These are phyloP conservation scores for Penicillium sp. DNA, from an alignment of 2,329 filamentous ascomycete species.

Conservation along the genomic window DNA sequence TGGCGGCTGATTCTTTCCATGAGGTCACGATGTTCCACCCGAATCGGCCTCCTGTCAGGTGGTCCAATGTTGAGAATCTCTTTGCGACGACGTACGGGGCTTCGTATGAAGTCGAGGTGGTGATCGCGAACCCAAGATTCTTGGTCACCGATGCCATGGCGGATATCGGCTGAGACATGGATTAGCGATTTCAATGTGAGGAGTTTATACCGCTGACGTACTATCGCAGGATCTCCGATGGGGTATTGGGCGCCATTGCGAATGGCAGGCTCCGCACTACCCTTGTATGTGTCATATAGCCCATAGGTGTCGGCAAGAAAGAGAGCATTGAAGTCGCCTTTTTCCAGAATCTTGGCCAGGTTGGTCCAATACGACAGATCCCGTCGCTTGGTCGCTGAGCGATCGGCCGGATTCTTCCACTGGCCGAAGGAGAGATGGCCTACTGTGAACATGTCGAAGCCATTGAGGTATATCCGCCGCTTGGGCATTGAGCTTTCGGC, in stretches of 20 bases:
- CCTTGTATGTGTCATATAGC: slow-evolving; percentile 46
- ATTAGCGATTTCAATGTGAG: not conserved
- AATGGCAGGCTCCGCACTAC: slow-evolving; percentile 32
- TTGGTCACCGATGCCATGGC: slow-evolving; percentile 49
- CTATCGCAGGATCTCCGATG: slow-evolving; percentile 35
- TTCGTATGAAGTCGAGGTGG: slow-evolving; percentile 55
- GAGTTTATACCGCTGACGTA: not conserved
- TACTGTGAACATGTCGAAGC: slow-evolving; percentile 43
- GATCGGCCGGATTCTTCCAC: slow-evolving; percentile 33
- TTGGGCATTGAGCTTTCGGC: not conserved
- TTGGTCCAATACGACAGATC: slow-evolving; percentile 48
- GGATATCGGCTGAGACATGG: slow-evolving; percentile 31
- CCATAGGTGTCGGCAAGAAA: slow-evolving; percentile 52
- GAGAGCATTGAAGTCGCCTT: slow-evolving; percentile 49
- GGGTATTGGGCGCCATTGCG: slow-evolving; percentile 39
- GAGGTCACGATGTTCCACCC: slow-evolving; percentile 54
- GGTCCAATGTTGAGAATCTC: slow-evolving; percentile 54
- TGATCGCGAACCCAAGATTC: slow-evolving; percentile 50
- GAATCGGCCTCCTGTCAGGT: slow-evolving; percentile 51
- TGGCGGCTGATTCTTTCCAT: slow-evolving; percentile 38
- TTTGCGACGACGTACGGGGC: slow-evolving; percentile 55
- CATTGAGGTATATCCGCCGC: slow-evolving; percentile 38
- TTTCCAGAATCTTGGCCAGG: slow-evolving; percentile 48
- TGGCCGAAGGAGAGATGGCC: slow-evolving; percentile 40
- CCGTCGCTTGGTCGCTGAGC: slow-evolving; percentile 41